phyloP scores from a whole-genome alignment of 371 early-diverging fungal species.

The Spraguea lophii region DNA sequence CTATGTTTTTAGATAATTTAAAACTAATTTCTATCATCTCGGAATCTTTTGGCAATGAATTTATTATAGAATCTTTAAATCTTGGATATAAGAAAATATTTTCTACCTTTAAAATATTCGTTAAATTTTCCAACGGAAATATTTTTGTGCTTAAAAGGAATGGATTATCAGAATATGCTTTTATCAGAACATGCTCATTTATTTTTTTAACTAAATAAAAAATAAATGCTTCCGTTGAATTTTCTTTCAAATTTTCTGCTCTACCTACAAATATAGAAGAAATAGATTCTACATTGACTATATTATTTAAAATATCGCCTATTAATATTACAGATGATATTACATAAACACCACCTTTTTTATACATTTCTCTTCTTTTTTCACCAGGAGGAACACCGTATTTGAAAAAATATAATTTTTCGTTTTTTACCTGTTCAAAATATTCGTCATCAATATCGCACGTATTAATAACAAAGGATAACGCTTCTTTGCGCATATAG shows the following conservation, averaged over 20 bases:
- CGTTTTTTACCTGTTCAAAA: background rate
- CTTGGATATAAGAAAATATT: slow-evolving; percentile 31
- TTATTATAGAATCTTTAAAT: slow-evolving; percentile 19
- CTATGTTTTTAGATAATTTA: slow-evolving; percentile 1
- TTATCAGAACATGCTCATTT: slow-evolving; percentile 19
- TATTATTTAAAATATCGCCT: slow-evolving; percentile 34
- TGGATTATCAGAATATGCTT: slow-evolving; percentile 23
- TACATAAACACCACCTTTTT: slow-evolving; percentile 30
- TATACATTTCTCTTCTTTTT: background rate
- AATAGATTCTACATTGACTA: slow-evolving; percentile 13
- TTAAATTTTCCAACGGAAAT: slow-evolving; percentile 5
- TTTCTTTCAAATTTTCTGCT: slow-evolving; percentile 26
- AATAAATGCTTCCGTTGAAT: slow-evolving; percentile 28
- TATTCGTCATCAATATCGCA: too few species aligned
- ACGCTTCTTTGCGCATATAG: slow-evolving; percentile 12
- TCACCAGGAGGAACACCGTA: background rate
- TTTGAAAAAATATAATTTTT: background rate
- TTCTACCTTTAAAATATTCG: slow-evolving; percentile 2
- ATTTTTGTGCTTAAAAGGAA: slow-evolving; percentile 1
- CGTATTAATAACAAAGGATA: too few species aligned
- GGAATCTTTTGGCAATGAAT: slow-evolving; percentile 15
- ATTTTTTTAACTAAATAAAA: slow-evolving; percentile 14
- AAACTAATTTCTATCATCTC: slow-evolving; percentile 11
- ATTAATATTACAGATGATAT: slow-evolving; percentile 13
- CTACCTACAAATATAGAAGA: slow-evolving; percentile 22